Evolutionary conservation across 345 rosid genomes (phyloP).

Genomic region (Moringa oleifera): DNA sequence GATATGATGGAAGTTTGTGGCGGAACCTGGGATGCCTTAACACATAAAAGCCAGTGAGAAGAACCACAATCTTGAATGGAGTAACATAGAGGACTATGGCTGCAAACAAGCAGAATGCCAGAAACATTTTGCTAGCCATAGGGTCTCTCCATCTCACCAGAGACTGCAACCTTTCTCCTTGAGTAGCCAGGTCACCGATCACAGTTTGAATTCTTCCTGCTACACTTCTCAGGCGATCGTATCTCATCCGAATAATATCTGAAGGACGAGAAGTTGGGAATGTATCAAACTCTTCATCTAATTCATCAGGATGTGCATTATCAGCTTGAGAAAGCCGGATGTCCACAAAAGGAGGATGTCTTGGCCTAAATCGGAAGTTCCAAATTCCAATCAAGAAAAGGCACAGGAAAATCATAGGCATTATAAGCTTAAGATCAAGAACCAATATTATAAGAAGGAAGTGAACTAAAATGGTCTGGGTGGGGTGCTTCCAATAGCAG

Average conservation of each 20-base stretch:
- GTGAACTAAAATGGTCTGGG: conserved; percentile 29
- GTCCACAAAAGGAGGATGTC: conserved; percentile 88
- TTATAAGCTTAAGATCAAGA: conserved; percentile 56
- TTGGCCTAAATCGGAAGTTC: conserved; percentile 36
- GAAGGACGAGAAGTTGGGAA: conserved; percentile 74
- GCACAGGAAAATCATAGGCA: conserved; percentile 47
- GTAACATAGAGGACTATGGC: conserved; percentile 82
- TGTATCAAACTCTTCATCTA: conserved; percentile 93
- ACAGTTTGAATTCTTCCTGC: conserved; percentile 92
- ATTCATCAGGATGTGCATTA: conserved; percentile 78
- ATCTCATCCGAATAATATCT: conserved; percentile 76
- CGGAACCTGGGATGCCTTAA: conserved; percentile 95
- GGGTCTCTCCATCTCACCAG: conserved; percentile 97
- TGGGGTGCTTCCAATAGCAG: conserved; percentile 40
- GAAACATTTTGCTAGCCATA: conserved; percentile 77
- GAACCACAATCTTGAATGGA: conserved; percentile 79
- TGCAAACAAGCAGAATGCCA: conserved; percentile 71
- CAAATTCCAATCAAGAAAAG: conserved; percentile 33
- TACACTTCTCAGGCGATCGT: conserved; percentile 86
- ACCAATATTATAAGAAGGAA: conserved; percentile 30
- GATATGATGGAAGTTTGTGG: conserved; percentile 72
- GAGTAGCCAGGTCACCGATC: conserved; percentile 89
- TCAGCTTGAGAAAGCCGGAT: conserved; percentile 82
- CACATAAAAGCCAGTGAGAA: conserved; percentile 60
- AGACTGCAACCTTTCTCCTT: conserved; percentile 82